A percentile compares a stretch with the other conserved stretches of the same genome.
These are phyloP conservation scores for Exophiala aquamarina DNA, from an alignment of 2,329 filamentous ascomycete species.

Conservation along the genomic window DNA sequence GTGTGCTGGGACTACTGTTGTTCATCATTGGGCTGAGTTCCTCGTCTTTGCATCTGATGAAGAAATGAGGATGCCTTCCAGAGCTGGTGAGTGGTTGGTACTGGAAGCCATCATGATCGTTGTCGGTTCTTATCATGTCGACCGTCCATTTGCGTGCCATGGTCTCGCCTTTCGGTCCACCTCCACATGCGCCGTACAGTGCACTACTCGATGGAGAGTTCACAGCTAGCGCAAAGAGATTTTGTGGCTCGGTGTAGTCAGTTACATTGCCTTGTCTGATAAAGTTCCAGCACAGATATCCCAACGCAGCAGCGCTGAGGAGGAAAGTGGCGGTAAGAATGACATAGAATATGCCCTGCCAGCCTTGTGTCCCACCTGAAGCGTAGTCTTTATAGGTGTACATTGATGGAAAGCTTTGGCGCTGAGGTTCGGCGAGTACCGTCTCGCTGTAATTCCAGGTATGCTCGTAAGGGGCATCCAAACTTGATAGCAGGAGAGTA, in stretches of 20 bases:
- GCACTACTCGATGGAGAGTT: conserved; percentile 42
- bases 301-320: conserved; percentile 65
- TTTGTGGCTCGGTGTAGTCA: conserved; percentile 76
- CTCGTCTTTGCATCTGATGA: background rate
- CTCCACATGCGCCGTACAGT: conserved; percentile 1
- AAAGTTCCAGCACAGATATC: conserved; percentile 59
- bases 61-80: conserved; percentile 1
- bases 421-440: conserved; percentile 48
- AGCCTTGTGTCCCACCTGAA: conserved; percentile 60
- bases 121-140: background rate
- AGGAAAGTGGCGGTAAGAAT: conserved; percentile 66
- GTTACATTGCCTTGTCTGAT: conserved; percentile 63
- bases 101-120: background rate
- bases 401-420: conserved; percentile 63
- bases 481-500: conserved; percentile 62
- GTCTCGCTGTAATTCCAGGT: conserved; percentile 50
- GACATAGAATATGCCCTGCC: conserved; percentile 67
- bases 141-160: background rate
- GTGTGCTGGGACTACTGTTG: background rate
- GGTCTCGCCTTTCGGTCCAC: background rate
- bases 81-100: background rate
- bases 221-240: conserved; percentile 70
- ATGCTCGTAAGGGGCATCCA: conserved; percentile 61
- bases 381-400: conserved; percentile 68
- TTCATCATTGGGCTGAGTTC: conserved; percentile 1